Evolutionary conservation across 2,329 filamentous ascomycete species (phyloP).

Genomic region (Trichoderma guizhouense): DNA sequence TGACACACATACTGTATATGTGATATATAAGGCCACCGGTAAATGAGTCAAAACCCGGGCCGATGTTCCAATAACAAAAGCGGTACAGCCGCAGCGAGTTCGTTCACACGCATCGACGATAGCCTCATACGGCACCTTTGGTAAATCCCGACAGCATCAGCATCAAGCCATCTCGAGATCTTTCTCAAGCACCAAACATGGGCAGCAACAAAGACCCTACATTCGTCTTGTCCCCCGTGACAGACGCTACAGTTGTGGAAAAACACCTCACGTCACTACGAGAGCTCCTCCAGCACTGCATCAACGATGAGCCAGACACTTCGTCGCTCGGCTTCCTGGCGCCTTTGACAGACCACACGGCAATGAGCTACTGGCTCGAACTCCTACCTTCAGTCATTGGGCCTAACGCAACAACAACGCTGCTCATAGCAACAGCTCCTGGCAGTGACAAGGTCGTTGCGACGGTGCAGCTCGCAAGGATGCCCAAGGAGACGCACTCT

Average conservation of each 20-base stretch:
- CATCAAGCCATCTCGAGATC: not conserved
- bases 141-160: not conserved
- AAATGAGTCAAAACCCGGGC: not conserved
- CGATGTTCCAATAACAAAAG: not conserved
- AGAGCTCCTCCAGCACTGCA: conserved; percentile 26
- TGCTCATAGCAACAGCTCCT: conserved; percentile 21
- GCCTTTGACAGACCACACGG: conserved; percentile 25
- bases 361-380: conserved; percentile 24
- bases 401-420: not conserved
- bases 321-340: conserved; percentile 31
- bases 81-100: not conserved
- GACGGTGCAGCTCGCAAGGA: conserved; percentile 23
- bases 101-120: not conserved
- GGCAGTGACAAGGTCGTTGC: conserved; percentile 21
- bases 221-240: conserved; percentile 5
- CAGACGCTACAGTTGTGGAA: conserved; percentile 15
- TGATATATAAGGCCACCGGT: not conserved
- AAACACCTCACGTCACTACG: conserved; percentile 23
- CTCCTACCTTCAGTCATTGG: conserved; percentile 16
- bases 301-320: conserved; percentile 27
- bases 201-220: not conserved
- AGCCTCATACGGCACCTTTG: not conserved
- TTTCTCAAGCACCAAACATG: not conserved
- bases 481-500: conserved; percentile 27
- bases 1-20: not conserved